Base-by-base conservation (phyloP, 371 early-diverging fungal genomes). In the Parasitella parasitica region DNA sequence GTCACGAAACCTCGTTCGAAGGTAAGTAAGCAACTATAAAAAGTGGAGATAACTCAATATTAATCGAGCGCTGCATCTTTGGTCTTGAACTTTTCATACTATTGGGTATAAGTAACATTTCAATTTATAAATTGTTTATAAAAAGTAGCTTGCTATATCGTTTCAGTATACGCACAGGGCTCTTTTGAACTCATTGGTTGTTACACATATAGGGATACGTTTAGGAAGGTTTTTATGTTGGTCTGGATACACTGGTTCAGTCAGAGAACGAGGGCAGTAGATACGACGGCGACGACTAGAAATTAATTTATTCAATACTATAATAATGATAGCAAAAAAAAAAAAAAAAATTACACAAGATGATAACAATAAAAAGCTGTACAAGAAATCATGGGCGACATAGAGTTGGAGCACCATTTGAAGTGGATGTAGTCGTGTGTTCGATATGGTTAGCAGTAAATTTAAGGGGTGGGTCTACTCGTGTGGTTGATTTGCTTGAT, bases 171-270 rank as follows among this genome's bases (percentile, higher is more conserved):
- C n/a, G n/a, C n/a, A n/a, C n/a, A n/a, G n/a, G n/a, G n/a, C n/a
- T n/a, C n/a, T n/a, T n/a, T n/a, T n/a, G n/a, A n/a, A n/a, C n/a
- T n/a, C n/a, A n/a, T n/a, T n/a, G n/a, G n/a, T n/a, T n/a, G n/a
- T n/a, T n/a, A n/a, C n/a, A n/a, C n/a, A n/a, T n/a, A n/a, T 43
- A 66, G 66, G 66, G 61, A 66, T 11, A 36, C 30, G 11, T 66
- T 66, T 18, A 58, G 35, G 34, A 59, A 49, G 15, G 48, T 64
- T 12, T 64, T 35, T 58, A 48, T 16, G 11, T 16, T 6, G 59
- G 59, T 16, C 1, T 49, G 0, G 59, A 59, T 49, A 49, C 50
- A 13, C 37, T 59, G n/a, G 37, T 50, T 15, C 7, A 22, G 26
- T 26, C 55, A 27, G 58, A 48, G 4, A 41, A 18, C 6, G 18